phyloP scores from a whole-genome alignment of 2,329 filamentous ascomycete genomes.

The Colletotrichum eremochloae region DNA sequence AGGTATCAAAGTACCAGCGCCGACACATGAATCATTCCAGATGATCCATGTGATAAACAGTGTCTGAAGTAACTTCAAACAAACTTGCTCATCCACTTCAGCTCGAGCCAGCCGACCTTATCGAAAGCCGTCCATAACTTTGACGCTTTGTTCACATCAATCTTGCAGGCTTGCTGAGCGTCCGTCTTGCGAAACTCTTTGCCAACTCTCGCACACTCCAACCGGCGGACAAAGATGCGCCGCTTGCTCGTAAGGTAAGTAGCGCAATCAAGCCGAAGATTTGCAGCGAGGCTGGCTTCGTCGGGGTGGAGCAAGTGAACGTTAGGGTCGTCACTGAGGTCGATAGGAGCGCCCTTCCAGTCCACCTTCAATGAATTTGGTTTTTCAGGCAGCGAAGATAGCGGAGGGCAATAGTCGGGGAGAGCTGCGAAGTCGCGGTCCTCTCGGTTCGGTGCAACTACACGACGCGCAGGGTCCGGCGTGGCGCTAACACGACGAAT shows the following conservation, averaged over 20 bases:
- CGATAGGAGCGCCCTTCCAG: constrained; percentile 86
- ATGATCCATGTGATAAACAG: constrained; percentile 38
- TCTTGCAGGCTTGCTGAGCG: constrained; percentile 96
- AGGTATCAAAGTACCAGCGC: neutral
- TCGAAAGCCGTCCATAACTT: constrained; percentile 93
- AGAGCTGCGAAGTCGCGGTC: constrained; percentile 84
- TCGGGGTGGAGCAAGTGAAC: constrained; percentile 79
- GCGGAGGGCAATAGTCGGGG: constrained; percentile 79
- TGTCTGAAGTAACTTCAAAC: constrained; percentile 45
- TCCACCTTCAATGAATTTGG: constrained; percentile 83
- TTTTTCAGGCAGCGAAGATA: constrained; percentile 74
- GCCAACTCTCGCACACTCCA: constrained; percentile 74
- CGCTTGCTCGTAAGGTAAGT: constrained; percentile 95
- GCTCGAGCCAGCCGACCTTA: constrained; percentile 84
- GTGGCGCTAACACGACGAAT: constrained; percentile 58
- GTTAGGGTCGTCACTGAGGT: constrained; percentile 80
- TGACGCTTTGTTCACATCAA: constrained; percentile 97
- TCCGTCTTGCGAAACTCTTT: constrained; percentile 97
- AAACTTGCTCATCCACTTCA: constrained; percentile 57
- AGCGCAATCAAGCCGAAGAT: constrained; percentile 84
- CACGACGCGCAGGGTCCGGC: constrained; percentile 64
- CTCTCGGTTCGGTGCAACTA: constrained; percentile 77
- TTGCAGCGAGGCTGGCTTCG: constrained; percentile 82
- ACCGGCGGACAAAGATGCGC: constrained; percentile 84
- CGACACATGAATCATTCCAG: constrained; percentile 44